Percentiles rank a stretch among this genome's conserved stretches.
Evolutionary conservation across 805 yeast genomes (phyloP).

Genomic region (Pichia phayaonensis): DNA sequence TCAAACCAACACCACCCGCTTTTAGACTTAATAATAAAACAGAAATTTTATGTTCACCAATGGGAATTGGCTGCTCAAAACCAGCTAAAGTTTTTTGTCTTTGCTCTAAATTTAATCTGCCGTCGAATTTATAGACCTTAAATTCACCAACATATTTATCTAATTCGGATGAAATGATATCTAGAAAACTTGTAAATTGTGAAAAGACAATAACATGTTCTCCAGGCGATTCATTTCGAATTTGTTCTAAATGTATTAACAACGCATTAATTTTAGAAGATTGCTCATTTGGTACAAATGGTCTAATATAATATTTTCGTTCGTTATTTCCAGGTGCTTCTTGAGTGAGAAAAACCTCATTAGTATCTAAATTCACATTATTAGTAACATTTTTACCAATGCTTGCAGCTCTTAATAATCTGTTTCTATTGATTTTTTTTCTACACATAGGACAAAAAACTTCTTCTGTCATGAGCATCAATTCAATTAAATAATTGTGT

Average conservation of each 20-base stretch:
- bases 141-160: slow-evolving; percentile 38
- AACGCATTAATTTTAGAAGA: slow-evolving; percentile 73
- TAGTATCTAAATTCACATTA: not conserved
- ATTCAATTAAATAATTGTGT: not conserved
- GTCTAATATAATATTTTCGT: slow-evolving; percentile 27
- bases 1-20: slow-evolving; percentile 93
- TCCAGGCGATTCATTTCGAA: slow-evolving; percentile 49
- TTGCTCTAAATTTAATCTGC: slow-evolving; percentile 59
- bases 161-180: slow-evolving; percentile 61
- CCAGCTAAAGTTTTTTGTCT: slow-evolving; percentile 52
- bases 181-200: slow-evolving; percentile 79
- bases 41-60: slow-evolving; percentile 22
- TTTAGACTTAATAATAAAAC: slow-evolving; percentile 69
- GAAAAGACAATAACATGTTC: slow-evolving; percentile 84
- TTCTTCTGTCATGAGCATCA: slow-evolving; percentile 30
- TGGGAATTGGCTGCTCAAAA: slow-evolving; percentile 32
- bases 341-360: slow-evolving; percentile 8
- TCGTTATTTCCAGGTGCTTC: not conserved
- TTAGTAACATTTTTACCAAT: slow-evolving; percentile 2
- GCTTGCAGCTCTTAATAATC: slow-evolving; percentile 36
- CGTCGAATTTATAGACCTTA: slow-evolving; percentile 68
- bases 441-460: slow-evolving; percentile 78
- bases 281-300: slow-evolving; percentile 43
- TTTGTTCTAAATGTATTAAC: slow-evolving; percentile 45
- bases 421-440: slow-evolving; percentile 38